phyloP scores from a whole-genome alignment of 2,329 filamentous ascomycete species.

The Talaromyces sp. region DNA sequence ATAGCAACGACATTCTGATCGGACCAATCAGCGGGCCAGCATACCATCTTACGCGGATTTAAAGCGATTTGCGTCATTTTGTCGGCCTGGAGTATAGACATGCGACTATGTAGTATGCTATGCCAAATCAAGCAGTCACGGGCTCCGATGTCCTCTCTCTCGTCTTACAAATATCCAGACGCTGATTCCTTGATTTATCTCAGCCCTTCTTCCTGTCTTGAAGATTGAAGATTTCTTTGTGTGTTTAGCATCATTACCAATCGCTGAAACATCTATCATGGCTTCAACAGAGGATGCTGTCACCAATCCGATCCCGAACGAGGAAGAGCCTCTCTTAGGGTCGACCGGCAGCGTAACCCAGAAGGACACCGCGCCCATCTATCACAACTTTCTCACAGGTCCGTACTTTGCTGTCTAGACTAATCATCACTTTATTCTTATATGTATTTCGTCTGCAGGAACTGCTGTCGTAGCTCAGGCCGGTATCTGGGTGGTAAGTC shows the following conservation, averaged over 20 bases:
- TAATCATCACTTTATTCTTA: not conserved
- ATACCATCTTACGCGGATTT: not conserved
- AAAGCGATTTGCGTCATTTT: slow-evolving; percentile 10
- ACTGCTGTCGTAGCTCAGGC: slow-evolving; percentile 77
- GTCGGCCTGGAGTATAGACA: too few species aligned
- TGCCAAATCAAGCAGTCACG: not conserved
- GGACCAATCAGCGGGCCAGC: not conserved
- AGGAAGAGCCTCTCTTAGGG: slow-evolving; percentile 69
- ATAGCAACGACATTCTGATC: not conserved
- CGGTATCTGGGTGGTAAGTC: slow-evolving; percentile 64
- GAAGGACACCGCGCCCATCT: slow-evolving; percentile 44
- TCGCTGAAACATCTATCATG: not conserved
- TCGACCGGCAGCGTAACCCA: slow-evolving; percentile 70
- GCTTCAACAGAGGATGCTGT: slow-evolving; percentile 7
- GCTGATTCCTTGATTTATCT: not conserved
- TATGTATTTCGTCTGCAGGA: slow-evolving; percentile 50
- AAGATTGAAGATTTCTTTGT: not conserved
- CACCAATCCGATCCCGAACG: slow-evolving; percentile 27
- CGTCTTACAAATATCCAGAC: slow-evolving; percentile 1
- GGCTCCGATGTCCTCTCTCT: not conserved
- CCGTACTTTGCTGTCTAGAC: slow-evolving; percentile 27
- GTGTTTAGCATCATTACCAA: not conserved
- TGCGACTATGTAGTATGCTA: not conserved
- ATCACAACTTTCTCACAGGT: slow-evolving; percentile 73
- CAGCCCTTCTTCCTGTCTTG: not conserved